Conservation (phyloP, 169 alveolate species). For the Cyclospora cayetanensis region DNA sequence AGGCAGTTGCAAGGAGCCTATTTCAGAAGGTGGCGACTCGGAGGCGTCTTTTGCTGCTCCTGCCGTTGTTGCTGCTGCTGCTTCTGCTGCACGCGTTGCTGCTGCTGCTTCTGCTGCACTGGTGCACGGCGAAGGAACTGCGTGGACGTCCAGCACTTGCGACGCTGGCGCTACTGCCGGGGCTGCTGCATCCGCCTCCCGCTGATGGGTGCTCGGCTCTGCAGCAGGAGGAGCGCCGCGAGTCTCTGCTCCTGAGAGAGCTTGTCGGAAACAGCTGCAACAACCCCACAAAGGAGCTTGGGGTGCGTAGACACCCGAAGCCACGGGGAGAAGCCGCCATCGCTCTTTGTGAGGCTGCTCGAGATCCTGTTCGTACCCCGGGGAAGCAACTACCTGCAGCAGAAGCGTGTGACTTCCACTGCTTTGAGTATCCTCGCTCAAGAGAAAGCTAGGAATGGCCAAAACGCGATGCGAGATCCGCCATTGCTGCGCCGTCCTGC, state of each 20-base stretch:
- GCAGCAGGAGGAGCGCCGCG: no score
- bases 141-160: no score
- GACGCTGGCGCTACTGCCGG: not conserved
- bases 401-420: slow-evolving; percentile 41
- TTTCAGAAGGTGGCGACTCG: no score
- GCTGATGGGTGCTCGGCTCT: no score
- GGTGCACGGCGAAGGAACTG: not conserved
- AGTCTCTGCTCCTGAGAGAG: not conserved
- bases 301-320: not conserved
- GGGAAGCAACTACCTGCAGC: slow-evolving; percentile 44
- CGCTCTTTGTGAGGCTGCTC: slow-evolving; percentile 13
- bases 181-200: not conserved
- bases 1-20: no score
- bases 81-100: not conserved
- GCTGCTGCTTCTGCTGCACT: not conserved
- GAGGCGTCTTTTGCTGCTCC: not conserved
- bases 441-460: not conserved
- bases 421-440: not conserved
- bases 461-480: not conserved
- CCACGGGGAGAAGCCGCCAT: not conserved
- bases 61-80: slow-evolving; percentile 13
- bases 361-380: not conserved
- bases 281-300: not conserved
- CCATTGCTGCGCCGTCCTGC: slow-evolving; percentile 14
- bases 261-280: slow-evolving; percentile 24